Evolutionary conservation across 2,329 filamentous ascomycete genomes (phyloP), one percentile per base, ranked within the genome.

Genomic region (Monosporascus sp.): DNA sequence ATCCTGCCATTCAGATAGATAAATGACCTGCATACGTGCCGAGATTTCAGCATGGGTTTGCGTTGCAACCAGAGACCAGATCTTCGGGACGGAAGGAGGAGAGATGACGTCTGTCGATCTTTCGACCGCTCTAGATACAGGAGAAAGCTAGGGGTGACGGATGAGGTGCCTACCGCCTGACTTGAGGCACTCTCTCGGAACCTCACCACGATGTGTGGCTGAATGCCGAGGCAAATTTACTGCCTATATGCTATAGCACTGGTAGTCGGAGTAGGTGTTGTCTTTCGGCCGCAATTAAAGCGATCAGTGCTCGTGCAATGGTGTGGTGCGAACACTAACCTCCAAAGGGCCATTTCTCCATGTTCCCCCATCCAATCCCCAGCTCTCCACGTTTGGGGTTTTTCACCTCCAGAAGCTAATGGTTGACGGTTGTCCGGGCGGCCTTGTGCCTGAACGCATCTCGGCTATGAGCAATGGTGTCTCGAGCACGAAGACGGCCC

Each of bases 401-500:
- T 38, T 24, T 31, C 14, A 22, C 11, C n/a, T 8, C 9, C 14
- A 36, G 27, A 6, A 49, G 15, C 47, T 18, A 36, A n/a, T 18
- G n/a, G 47, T 11, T 14, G 47, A n/a, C 2, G 18, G 39, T 7
- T 36, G 51, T 53, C 48, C 58, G 58, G 62, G 62, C 60, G 52
- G 56, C 54, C 49, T 39, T 11, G 3, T 24, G 17, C 5, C 54
- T 20, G 54, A 51, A 55, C 54, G 56, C 62, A 61, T 59, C 57
- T 35, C 5, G 11, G 15, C 39, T 11, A 11, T 4, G 39, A 61
- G 60, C 58, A 65, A 55, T 55, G 60, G 57, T 60, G 49, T 49
- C 54, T 54, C 56, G 48, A 53, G 47, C 56, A 47, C 55, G 41
- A 55, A 67, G 62, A 66, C 60, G 65, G 63, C 59, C 62, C 62